phyloP scores from a whole-genome alignment of 106 monocot species.

The Dendrobium nobile region DNA sequence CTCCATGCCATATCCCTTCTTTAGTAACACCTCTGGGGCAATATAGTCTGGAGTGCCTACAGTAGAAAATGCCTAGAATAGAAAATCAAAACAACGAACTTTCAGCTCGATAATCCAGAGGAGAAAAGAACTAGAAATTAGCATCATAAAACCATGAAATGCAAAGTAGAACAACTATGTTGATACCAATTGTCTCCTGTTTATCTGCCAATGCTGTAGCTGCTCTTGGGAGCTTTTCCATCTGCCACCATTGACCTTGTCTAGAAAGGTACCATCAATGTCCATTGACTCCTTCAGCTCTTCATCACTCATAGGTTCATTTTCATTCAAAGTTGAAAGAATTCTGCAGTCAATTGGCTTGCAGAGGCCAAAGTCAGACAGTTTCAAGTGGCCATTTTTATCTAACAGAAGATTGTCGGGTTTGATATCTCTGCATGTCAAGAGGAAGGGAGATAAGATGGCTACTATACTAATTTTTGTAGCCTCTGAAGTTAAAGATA shows the following conservation, averaged over 20 bases:
- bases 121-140: slow-evolving; percentile 8
- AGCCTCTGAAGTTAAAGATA: neutral
- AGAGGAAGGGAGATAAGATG: neutral
- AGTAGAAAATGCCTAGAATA: slow-evolving; percentile 87
- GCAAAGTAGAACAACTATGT: neutral
- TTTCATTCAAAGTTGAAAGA: slow-evolving; percentile 86
- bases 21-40: slow-evolving; percentile 96
- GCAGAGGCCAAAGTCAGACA: slow-evolving; percentile 95
- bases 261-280: slow-evolving; percentile 66
- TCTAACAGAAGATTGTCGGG: slow-evolving; percentile 96
- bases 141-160: neutral
- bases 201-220: slow-evolving; percentile 97
- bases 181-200: slow-evolving; percentile 82
- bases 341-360: slow-evolving; percentile 92
- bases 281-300: slow-evolving; percentile 91
- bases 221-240: slow-evolving; percentile 89
- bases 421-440: slow-evolving; percentile 84
- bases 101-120: neutral
- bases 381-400: slow-evolving; percentile 97
- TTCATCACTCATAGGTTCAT: slow-evolving; percentile 79
- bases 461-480: neutral
- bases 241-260: slow-evolving; percentile 47
- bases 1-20: slow-evolving; percentile 99
- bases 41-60: slow-evolving; percentile 99
- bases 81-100: slow-evolving; percentile 3